Conservation (phyloP, 306 rosid genomes). For the Rubus idaeus region DNA sequence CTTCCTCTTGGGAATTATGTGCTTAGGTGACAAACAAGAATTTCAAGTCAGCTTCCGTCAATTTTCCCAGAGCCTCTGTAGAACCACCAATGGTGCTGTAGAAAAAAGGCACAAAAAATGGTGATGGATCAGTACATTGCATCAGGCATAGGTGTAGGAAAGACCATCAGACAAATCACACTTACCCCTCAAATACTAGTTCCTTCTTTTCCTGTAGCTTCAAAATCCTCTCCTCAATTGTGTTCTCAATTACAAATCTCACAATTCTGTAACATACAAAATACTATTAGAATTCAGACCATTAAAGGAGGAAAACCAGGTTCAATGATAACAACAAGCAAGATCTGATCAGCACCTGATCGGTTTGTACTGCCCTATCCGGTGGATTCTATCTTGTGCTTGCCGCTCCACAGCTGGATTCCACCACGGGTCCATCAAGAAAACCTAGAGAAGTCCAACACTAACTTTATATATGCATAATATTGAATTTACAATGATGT, state of each 20-base stretch:
- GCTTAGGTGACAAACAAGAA: constrained; percentile 53
- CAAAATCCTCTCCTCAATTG: constrained; percentile 93
- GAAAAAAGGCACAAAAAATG: not conserved
- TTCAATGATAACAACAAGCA: not conserved
- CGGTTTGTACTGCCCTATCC: constrained; percentile 93
- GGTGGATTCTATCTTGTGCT: constrained; percentile 93
- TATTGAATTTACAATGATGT: not conserved
- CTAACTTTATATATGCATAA: not conserved
- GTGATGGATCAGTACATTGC: not conserved
- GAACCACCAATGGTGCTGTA: constrained; percentile 79
- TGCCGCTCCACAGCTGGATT: constrained; percentile 95
- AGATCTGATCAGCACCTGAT: constrained; percentile 52
- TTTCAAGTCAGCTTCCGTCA: constrained; percentile 67
- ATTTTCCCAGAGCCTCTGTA: constrained; percentile 70
- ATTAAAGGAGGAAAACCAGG: not conserved
- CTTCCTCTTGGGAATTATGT: constrained; percentile 7
- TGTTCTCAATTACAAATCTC: constrained; percentile 82
- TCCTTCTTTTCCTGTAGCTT: constrained; percentile 91
- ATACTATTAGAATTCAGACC: constrained; percentile 11
- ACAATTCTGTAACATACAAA: constrained; percentile 48
- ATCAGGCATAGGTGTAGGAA: not conserved
- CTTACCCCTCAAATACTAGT: constrained; percentile 88
- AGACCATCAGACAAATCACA: not conserved
- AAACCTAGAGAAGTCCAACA: constrained; percentile 51
- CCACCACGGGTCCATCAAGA: constrained; percentile 99